Evolutionary conservation across 148 eudicot species (phyloP).

Genomic region (Rhododendron ferrugineum): DNA sequence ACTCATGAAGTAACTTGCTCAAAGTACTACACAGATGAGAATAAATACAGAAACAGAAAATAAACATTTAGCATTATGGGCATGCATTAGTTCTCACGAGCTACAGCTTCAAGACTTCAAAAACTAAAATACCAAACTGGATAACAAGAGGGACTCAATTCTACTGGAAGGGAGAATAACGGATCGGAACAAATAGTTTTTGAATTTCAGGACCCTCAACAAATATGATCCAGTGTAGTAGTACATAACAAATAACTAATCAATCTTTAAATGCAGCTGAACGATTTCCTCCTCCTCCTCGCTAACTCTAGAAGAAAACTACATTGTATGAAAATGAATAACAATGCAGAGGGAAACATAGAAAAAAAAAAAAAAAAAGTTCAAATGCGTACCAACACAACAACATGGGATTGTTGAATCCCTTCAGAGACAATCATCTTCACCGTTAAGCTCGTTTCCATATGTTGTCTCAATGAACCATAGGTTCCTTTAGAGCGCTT

Average conservation of each 20-base stretch:
- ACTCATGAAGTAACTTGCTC: neutral
- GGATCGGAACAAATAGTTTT: conserved; percentile 3
- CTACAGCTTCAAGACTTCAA: conserved; percentile 14
- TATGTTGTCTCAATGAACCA: conserved; percentile 2
- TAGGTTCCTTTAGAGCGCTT: conserved; percentile 1
- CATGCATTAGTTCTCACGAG: conserved; percentile 23
- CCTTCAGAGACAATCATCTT: conserved; percentile 11
- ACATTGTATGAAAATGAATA: conserved; percentile 32
- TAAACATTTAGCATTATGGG: conserved; percentile 6
- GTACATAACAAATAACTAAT: conserved; percentile 10
- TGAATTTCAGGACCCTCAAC: conserved; percentile 7
- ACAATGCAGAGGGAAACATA: conserved; percentile 24
- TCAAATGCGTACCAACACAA: conserved; percentile 24
- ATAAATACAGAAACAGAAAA: conserved; percentile 8
- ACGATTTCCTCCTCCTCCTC: conserved; percentile 17
- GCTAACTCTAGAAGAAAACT: conserved; percentile 25
- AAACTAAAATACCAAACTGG: conserved; percentile 9
- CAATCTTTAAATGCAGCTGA: conserved; percentile 6
- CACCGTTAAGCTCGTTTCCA: neutral
- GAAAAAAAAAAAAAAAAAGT: neutral
- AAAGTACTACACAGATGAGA: conserved; percentile 18
- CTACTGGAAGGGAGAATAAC: conserved; percentile 9
- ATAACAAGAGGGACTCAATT: neutral
- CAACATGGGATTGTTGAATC: conserved; percentile 26
- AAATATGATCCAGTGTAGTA: conserved; percentile 9